phyloP scores from a whole-genome alignment of 345 rosid species.

The Rubroshorea leprosula region DNA sequence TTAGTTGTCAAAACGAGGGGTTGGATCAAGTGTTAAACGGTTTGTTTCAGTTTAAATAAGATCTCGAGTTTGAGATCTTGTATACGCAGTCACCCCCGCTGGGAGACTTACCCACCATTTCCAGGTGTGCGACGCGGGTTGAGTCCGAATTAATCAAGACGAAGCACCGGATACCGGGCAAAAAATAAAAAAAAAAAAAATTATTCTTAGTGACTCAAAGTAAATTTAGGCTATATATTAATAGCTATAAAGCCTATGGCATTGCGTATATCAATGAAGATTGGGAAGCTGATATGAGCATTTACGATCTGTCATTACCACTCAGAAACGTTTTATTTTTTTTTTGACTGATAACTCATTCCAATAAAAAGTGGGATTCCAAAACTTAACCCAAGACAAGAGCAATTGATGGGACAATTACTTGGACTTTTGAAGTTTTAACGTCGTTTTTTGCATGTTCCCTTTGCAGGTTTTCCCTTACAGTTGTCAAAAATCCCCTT shows the following conservation, averaged over 20 bases:
- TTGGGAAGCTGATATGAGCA: background rate
- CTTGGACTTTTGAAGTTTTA: background rate
- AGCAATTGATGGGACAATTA: background rate
- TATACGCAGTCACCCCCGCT: too few species aligned
- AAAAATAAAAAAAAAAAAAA: too few species aligned
- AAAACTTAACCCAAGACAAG: too few species aligned
- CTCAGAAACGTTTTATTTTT: background rate
- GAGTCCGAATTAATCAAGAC: too few species aligned
- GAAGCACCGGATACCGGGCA: constrained; percentile 36
- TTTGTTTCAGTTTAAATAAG: too few species aligned
- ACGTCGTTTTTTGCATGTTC: background rate
- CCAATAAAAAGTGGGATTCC: background rate
- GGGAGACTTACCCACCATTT: too few species aligned
- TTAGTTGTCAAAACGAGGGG: too few species aligned
- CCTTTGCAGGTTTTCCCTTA: background rate
- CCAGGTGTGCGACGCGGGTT: too few species aligned
- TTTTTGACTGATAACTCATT: constrained; percentile 10
- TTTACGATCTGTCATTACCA: constrained; percentile 3
- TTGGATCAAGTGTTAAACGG: too few species aligned
- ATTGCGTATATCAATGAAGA: background rate
- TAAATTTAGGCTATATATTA: background rate
- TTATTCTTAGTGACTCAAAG: too few species aligned
- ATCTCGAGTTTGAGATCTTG: too few species aligned
- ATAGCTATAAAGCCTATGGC: background rate
- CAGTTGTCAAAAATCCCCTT: too few species aligned